Percentiles rank a stretch among this genome's conserved stretches.
These are phyloP conservation scores for Thermoascus crustaceus DNA, from an alignment of 2,329 filamentous ascomycete species.

Conservation along the genomic window DNA sequence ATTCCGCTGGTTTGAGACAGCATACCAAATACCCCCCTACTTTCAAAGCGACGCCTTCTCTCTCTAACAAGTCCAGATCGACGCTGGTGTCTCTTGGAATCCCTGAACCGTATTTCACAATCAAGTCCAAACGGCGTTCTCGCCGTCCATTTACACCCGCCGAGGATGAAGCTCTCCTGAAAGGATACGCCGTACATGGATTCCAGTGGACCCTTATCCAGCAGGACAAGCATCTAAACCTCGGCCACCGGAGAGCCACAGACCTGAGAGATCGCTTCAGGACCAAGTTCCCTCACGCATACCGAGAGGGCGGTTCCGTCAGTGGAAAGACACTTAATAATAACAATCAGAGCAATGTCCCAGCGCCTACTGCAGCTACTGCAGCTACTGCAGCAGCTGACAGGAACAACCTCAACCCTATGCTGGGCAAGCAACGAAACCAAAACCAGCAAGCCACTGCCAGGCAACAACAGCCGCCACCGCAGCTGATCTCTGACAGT, in stretches of 20 bases:
- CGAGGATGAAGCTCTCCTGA: constrained; percentile 52
- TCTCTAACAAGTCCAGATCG: constrained; percentile 25
- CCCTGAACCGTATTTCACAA: constrained; percentile 38
- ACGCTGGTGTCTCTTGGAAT: constrained; percentile 39
- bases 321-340: constrained; percentile 21
- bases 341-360: too few species aligned
- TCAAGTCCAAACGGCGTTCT: constrained; percentile 43
- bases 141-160: constrained; percentile 48
- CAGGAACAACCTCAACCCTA: neutral
- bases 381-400: too few species aligned
- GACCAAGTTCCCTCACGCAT: constrained; percentile 51
- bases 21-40: constrained; percentile 11
- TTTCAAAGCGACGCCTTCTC: constrained; percentile 18
- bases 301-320: constrained; percentile 39
- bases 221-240: constrained; percentile 45
- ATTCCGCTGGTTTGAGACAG: constrained; percentile 7
- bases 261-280: constrained; percentile 56
- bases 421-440: neutral
- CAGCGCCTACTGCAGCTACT: too few species aligned
- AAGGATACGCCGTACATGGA: constrained; percentile 52
- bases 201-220: constrained; percentile 54
- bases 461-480: too few species aligned
- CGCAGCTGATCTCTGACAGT: too few species aligned
- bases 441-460: constrained; percentile 5
- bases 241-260: constrained; percentile 46